These are phyloP conservation scores for Elsinoe ampelina DNA, from an alignment of 2,329 filamentous ascomycete species.

Conservation along the genomic window DNA sequence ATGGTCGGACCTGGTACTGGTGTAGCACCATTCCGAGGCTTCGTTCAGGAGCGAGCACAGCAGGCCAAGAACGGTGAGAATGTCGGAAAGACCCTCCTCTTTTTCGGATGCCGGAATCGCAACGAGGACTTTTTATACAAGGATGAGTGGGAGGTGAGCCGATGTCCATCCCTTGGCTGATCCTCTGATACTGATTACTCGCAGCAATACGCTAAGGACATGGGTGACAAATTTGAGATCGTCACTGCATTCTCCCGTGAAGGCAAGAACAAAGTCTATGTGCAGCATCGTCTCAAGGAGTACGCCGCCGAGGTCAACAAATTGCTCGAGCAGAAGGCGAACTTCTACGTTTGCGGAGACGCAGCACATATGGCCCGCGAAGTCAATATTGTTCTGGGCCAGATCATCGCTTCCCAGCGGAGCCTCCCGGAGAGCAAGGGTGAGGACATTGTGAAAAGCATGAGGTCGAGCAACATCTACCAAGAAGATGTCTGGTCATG, in stretches of 20 bases:
- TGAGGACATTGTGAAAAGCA: constrained; percentile 93
- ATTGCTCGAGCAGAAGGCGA: constrained; percentile 75
- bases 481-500: constrained; percentile 71
- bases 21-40: constrained; percentile 90
- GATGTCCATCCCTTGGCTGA: not conserved
- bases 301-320: constrained; percentile 76
- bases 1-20: constrained; percentile 95
- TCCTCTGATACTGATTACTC: constrained; percentile 3
- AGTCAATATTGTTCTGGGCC: constrained; percentile 61
- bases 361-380: constrained; percentile 66
- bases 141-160: constrained; percentile 81
- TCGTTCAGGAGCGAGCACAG: constrained; percentile 86
- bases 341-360: constrained; percentile 97
- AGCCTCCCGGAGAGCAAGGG: constrained; percentile 76
- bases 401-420: constrained; percentile 78
- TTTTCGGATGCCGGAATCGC: constrained; percentile 86
- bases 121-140: constrained; percentile 90
- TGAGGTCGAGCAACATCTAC: constrained; percentile 92
- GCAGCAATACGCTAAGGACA: constrained; percentile 69
- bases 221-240: constrained; percentile 84
- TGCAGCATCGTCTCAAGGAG: constrained; percentile 86
- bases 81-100: constrained; percentile 80
- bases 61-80: constrained; percentile 69
- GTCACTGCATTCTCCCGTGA: constrained; percentile 95
- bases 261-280: constrained; percentile 80